Evolutionary conservation across 257 asterid genomes (phyloP), one percentile per base, ranked within the genome.

Genomic region (Catharanthus roseus): DNA sequence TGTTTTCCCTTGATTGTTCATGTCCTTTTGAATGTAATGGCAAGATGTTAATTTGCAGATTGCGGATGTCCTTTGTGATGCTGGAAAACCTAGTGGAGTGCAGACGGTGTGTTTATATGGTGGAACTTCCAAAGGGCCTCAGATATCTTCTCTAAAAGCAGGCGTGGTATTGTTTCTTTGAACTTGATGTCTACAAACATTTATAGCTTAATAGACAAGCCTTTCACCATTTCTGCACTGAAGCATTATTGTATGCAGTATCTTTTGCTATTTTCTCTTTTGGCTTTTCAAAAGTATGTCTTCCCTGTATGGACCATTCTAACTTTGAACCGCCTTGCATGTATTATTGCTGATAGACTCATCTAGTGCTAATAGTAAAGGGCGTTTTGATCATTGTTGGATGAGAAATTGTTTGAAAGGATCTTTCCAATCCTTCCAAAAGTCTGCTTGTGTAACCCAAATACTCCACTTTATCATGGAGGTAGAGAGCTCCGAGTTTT

Each of bases 41-140:
- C 72, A 54, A 50, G 47, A 75, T 75, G 70, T 82, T 47, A 54
- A 65, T 50, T 58, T 8, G 67, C 49, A 95, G 99, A 95, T 95
- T 75, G 77, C 92, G 19, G 99, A 91, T 80, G 99, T 95, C 67
- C 79, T 95, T 8, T 82, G 81, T 71, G 99, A 91, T 70, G 96
- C 99, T 83, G 99, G 97, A 70, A 87, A 86, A 83, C 90, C 97
- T 57, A 78, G 86, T 75, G 89, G 93, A 21, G 89, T 90, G 72
- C 68, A 57, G 71, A 86, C 97, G 66, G 93, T 95, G 66, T 91
- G 97, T 81, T 39, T 95, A 47, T 95, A 91, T 74, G 99, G 99
- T 72, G 99, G 99, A 79, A 77, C 89, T 77, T 85, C 93, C 8
- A 95, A 95, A 87, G 92, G 95, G 58, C 92, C 91, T 42, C 99